Evolutionary conservation across 2,329 filamentous ascomycete genomes (phyloP).

Genomic region (Fusarium abutilonis): DNA sequence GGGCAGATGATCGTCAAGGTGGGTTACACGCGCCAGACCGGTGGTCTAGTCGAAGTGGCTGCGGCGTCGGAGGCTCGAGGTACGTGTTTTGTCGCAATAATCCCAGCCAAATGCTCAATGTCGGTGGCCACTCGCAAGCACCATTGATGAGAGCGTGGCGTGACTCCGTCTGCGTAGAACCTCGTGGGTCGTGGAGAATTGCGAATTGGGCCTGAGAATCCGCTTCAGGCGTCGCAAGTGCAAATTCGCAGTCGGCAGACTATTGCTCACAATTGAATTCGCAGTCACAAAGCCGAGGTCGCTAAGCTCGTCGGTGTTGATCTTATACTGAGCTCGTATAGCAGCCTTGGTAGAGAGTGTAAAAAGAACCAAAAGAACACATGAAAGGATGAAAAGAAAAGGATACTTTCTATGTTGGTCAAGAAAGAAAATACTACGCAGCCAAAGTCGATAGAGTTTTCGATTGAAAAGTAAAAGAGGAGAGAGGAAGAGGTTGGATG

Average conservation of each 20-base stretch:
- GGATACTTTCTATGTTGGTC: not conserved
- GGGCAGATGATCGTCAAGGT: constrained; percentile 26
- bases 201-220: not conserved
- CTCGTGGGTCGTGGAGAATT: constrained; percentile 8
- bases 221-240: constrained; percentile 6
- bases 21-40: constrained; percentile 32
- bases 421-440: not conserved
- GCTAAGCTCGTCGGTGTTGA: constrained; percentile 2
- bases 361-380: constrained; percentile 16
- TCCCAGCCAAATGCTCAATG: constrained; percentile 22
- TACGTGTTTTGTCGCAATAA: constrained; percentile 26
- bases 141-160: constrained; percentile 25
- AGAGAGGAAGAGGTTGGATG: constrained; percentile 31
- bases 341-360: constrained; percentile 21
- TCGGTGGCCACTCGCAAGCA: constrained; percentile 20
- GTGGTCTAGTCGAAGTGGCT: constrained; percentile 25
- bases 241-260: not conserved
- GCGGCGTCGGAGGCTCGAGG: constrained; percentile 27
- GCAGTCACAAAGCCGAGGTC: constrained; percentile 3
- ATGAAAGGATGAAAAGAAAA: constrained; percentile 4
- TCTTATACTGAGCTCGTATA: constrained; percentile 21
- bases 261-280: not conserved
- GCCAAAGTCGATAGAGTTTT: constrained; percentile 6
- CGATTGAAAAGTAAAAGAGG: constrained; percentile 11
- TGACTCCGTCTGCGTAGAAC: constrained; percentile 16